These are phyloP conservation scores for Colletotrichum gigasporum DNA, from an alignment of 2,329 filamentous ascomycete genomes.

Conservation along the genomic window DNA sequence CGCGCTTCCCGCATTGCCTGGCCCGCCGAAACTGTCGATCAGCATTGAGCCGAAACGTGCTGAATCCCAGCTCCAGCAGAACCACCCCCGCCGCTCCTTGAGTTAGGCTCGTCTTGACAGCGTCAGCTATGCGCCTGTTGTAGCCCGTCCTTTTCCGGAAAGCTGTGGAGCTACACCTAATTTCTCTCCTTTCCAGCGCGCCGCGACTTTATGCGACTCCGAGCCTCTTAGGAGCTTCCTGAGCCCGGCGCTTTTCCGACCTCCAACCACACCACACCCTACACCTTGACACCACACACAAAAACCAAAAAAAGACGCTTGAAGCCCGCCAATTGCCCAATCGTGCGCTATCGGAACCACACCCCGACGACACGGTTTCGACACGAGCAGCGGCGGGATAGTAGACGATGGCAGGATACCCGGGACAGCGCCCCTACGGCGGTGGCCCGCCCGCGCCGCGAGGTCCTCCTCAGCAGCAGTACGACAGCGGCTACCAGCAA, in stretches of 20 bases:
- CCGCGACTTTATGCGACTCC: slow-evolving; percentile 14
- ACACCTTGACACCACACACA: neutral
- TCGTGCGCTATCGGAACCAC: neutral
- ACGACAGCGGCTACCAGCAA: slow-evolving; percentile 58
- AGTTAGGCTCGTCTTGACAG: neutral
- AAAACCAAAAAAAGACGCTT: neutral
- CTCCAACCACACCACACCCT: neutral
- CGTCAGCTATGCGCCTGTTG: slow-evolving; percentile 21
- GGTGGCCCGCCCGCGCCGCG: slow-evolving; percentile 53
- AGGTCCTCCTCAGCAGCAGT: slow-evolving; percentile 44
- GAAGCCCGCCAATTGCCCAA: neutral
- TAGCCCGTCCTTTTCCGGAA: slow-evolving; percentile 26
- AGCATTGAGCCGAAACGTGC: slow-evolving; percentile 47
- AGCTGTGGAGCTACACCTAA: slow-evolving; percentile 30
- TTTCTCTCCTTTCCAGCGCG: slow-evolving; percentile 22
- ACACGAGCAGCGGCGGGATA: slow-evolving; percentile 2
- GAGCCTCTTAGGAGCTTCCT: slow-evolving; percentile 14
- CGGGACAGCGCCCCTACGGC: slow-evolving; percentile 57
- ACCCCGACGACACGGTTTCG: neutral
- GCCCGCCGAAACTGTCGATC: slow-evolving; percentile 50
- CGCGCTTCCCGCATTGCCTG: slow-evolving; percentile 32
- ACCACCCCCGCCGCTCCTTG: slow-evolving; percentile 9
- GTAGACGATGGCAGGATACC: slow-evolving; percentile 42
- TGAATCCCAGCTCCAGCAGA: slow-evolving; percentile 16
- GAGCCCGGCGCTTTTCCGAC: slow-evolving; percentile 15